Evolutionary conservation across 768 basidiomycete species (phyloP).

Genomic region (Trametopsis cervina): DNA sequence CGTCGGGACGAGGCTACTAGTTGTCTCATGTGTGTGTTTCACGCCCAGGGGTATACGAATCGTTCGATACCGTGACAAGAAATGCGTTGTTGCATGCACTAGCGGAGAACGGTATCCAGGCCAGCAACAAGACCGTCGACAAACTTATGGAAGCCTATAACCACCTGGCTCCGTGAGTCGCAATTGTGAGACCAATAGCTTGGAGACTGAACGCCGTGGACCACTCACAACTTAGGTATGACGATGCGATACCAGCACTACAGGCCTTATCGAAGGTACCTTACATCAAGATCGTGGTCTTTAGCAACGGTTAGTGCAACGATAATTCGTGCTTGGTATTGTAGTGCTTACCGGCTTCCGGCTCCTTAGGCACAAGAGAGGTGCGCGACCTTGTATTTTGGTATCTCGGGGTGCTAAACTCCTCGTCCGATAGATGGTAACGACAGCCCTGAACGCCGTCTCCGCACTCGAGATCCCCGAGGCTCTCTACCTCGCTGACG

Average conservation of each 20-base stretch:
- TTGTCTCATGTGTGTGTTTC: too few relatives aligned
- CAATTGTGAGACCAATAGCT: neutral
- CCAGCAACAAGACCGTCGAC: slow-evolving; percentile 4
- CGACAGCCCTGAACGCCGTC: slow-evolving; percentile 13
- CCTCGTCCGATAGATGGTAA: slow-evolving; percentile 19
- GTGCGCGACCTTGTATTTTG: slow-evolving; percentile 1
- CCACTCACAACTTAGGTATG: slow-evolving; percentile 14
- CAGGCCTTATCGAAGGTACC: slow-evolving; percentile 10
- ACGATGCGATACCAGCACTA: slow-evolving; percentile 17
- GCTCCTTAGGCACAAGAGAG: slow-evolving; percentile 3
- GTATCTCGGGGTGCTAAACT: neutral
- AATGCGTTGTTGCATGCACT: slow-evolving; percentile 21
- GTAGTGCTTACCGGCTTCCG: too few relatives aligned
- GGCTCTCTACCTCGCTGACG: slow-evolving; percentile 16
- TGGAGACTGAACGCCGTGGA: neutral
- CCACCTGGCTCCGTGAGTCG: slow-evolving; percentile 16
- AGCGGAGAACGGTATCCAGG: slow-evolving; percentile 10
- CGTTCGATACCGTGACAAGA: slow-evolving; percentile 22
- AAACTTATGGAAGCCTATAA: slow-evolving; percentile 20
- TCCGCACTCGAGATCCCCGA: neutral
- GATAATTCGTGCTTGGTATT: too few relatives aligned
- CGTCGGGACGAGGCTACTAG: too few relatives aligned
- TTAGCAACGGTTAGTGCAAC: slow-evolving; percentile 26
- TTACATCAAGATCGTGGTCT: slow-evolving; percentile 17
- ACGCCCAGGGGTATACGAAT: slow-evolving; percentile 19